phyloP scores from a whole-genome alignment of 495 filamentous ascomycete species.

The Penicillium diatomitis region DNA sequence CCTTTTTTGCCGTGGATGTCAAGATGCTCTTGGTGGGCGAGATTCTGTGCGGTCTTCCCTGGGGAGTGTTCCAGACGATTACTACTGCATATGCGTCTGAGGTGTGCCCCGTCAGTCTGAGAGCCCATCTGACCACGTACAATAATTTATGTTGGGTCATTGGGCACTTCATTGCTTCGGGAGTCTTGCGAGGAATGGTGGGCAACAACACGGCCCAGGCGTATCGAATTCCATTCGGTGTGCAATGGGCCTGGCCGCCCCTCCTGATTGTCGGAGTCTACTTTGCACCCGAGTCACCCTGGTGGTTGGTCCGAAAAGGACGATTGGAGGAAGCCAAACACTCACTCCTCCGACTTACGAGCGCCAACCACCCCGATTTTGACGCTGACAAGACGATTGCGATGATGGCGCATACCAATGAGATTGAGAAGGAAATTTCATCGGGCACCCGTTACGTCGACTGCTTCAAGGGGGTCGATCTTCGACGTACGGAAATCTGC shows the following conservation, averaged over 20 bases:
- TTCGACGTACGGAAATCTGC: constrained; percentile 62
- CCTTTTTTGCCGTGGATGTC: constrained; percentile 68
- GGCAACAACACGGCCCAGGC: constrained; percentile 50
- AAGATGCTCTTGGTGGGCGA: constrained; percentile 59
- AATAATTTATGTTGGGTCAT: constrained; percentile 78
- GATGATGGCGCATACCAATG: constrained; percentile 75
- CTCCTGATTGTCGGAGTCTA: constrained; percentile 62
- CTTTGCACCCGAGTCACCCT: constrained; percentile 69
- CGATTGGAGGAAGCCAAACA: constrained; percentile 56
- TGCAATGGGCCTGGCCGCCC: constrained; percentile 82
- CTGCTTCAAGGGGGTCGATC: constrained; percentile 61
- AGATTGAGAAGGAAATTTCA: constrained; percentile 58
- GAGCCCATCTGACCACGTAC: constrained; percentile 70
- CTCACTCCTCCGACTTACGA: constrained; percentile 51
- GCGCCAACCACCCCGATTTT: constrained; percentile 45
- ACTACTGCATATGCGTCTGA: constrained; percentile 69
- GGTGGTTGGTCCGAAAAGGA: constrained; percentile 73
- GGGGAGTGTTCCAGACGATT: constrained; percentile 79
- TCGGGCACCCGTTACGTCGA: constrained; percentile 54
- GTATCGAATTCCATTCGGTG: constrained; percentile 58
- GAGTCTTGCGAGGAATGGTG: constrained; percentile 60
- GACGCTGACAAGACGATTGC: constrained; percentile 61
- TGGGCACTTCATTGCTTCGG: constrained; percentile 68
- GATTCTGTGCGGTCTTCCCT: constrained; percentile 60
- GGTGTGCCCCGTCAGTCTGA: constrained; percentile 64